Percentiles rank a stretch among this genome's conserved stretches.
phyloP scores from a whole-genome alignment of 495 filamentous ascomycete genomes.

The Rostrohypoxylon terebratum region DNA sequence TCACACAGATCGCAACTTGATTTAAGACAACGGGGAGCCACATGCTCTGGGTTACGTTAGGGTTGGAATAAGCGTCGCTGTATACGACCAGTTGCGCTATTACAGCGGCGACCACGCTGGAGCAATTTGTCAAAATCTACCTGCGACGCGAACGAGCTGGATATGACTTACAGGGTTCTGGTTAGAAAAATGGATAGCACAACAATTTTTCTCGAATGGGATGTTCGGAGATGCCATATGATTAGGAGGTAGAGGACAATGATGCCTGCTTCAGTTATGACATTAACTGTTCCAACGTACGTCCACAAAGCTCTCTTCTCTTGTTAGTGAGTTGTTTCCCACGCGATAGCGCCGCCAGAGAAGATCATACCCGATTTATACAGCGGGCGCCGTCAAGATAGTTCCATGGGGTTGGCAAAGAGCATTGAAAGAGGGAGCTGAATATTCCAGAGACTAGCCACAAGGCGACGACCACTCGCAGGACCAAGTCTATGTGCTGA shows the following conservation, averaged over 20 bases:
- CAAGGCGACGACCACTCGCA: not conserved
- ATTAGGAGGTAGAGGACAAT: slow-evolving; percentile 7
- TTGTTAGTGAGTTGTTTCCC: not conserved
- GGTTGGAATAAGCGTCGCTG: not conserved
- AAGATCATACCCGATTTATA: slow-evolving; percentile 4
- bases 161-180: not conserved
- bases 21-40: slow-evolving; percentile 1
- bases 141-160: no score
- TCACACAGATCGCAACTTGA: slow-evolving; percentile 7
- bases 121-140: not conserved
- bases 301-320: slow-evolving; percentile 12
- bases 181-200: slow-evolving; percentile 3
- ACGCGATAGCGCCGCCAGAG: not conserved
- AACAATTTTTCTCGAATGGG: not conserved
- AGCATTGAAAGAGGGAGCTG: slow-evolving; percentile 4
- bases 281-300: not conserved
- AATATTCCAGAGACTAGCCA: not conserved
- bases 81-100: slow-evolving; percentile 4
- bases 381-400: not conserved
- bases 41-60: slow-evolving; percentile 2
- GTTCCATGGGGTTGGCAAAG: slow-evolving; percentile 3
- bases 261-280: not conserved
- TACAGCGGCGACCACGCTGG: not conserved
- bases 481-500: not conserved
- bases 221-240: slow-evolving; percentile 4